These are phyloP conservation scores for Cladosporium sp. DNA, from an alignment of 2,329 filamentous ascomycete genomes.

Conservation along the genomic window DNA sequence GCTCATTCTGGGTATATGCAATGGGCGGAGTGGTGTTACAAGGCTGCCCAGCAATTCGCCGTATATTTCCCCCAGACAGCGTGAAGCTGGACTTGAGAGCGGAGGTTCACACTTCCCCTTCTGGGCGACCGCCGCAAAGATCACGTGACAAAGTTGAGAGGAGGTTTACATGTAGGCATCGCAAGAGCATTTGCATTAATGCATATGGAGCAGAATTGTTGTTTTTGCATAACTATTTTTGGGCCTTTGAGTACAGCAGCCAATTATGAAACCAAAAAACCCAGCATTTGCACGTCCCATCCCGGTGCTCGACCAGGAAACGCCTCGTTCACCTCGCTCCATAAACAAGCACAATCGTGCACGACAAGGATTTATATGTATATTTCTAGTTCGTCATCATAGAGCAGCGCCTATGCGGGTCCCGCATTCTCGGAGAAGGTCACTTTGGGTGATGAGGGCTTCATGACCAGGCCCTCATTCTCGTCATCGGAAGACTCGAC, in stretches of 20 bases:
- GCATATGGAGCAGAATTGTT: no score
- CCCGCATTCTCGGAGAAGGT: conserved; percentile 10
- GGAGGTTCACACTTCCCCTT: conserved; percentile 6
- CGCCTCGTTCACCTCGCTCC: neutral
- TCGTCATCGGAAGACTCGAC: conserved; percentile 6
- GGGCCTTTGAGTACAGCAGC: no score
- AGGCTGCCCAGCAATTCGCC: neutral
- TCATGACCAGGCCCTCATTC: conserved; percentile 14
- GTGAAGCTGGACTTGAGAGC: conserved; percentile 7
- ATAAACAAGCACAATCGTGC: neutral
- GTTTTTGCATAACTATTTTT: no score
- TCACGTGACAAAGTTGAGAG: no score
- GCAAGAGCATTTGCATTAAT: no score
- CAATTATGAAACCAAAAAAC: no score
- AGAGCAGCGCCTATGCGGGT: neutral
- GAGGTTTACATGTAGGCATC: no score
- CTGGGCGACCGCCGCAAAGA: neutral
- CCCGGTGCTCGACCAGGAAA: neutral
- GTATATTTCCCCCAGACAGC: conserved; percentile 5
- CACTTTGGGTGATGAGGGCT: neutral
- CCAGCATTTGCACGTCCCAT: neutral
- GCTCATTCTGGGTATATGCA: conserved; percentile 21
- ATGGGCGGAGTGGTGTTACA: neutral
- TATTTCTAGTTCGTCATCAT: neutral
- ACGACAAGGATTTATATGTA: neutral